Evolutionary conservation across 2,329 filamentous ascomycete genomes (phyloP).

Genomic region (Pochonia chlamydosporia): DNA sequence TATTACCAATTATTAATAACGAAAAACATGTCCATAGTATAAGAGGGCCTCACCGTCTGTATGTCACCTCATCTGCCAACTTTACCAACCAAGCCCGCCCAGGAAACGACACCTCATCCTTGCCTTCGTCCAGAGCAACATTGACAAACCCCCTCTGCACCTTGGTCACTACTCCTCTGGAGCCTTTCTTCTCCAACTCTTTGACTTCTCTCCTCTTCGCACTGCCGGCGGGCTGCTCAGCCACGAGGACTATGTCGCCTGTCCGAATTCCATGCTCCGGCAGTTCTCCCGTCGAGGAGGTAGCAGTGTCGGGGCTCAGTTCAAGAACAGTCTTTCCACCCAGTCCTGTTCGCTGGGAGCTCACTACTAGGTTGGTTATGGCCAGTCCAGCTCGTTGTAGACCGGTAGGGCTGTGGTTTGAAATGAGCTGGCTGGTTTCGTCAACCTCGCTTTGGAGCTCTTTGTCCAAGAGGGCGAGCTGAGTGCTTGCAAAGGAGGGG

Average conservation of each 20-base stretch:
- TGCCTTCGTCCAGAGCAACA: constrained; percentile 65
- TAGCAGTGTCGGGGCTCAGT: constrained; percentile 66
- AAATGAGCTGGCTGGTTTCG: constrained; percentile 63
- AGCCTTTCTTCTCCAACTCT: constrained; percentile 63
- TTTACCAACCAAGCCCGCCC: constrained; percentile 60
- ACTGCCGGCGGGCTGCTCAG: constrained; percentile 67
- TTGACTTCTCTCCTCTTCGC: constrained; percentile 68
- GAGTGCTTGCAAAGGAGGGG: constrained; percentile 61
- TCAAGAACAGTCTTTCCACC: constrained; percentile 89
- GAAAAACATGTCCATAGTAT: background rate
- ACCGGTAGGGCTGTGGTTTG: constrained; percentile 59
- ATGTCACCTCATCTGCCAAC: constrained; percentile 63
- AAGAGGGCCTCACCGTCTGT: constrained; percentile 39
- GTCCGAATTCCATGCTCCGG: constrained; percentile 70
- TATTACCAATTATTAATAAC: constrained; percentile 16
- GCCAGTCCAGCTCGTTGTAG: constrained; percentile 76
- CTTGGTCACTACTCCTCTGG: constrained; percentile 64
- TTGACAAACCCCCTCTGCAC: constrained; percentile 53
- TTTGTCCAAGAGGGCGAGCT: constrained; percentile 62
- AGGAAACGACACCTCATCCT: constrained; percentile 36
- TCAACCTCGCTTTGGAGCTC: constrained; percentile 69
- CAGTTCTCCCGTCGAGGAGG: constrained; percentile 48
- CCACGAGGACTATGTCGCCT: constrained; percentile 72
- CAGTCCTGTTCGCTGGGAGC: constrained; percentile 77
- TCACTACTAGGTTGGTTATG: constrained; percentile 67